A percentile compares a stretch with the other conserved stretches of the same genome.
Evolutionary conservation across 2,329 filamentous ascomycete genomes (phyloP).

Genomic region (Xylariaceae sp.): DNA sequence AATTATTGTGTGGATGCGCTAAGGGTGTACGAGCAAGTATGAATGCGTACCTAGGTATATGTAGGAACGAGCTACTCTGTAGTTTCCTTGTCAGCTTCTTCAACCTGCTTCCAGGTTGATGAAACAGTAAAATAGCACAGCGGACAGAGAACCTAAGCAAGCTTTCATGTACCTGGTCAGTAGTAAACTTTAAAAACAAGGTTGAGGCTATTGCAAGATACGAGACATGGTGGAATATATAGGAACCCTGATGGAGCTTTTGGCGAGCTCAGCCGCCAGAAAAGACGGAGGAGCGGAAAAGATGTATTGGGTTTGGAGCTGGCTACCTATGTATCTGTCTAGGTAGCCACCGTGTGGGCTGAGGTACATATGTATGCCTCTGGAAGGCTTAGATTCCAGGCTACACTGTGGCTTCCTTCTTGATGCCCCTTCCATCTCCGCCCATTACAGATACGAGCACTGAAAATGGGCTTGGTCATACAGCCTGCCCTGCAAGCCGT

Average conservation of each 20-base stretch:
- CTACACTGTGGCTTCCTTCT: too few species aligned
- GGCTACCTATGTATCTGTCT: too few species aligned
- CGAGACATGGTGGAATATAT: constrained; percentile 24
- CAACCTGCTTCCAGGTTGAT: constrained; percentile 26
- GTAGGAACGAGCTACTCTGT: constrained; percentile 21
- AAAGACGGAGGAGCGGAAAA: constrained; percentile 6
- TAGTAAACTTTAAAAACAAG: constrained; percentile 26
- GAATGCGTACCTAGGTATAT: too few species aligned
- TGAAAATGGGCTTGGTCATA: too few species aligned
- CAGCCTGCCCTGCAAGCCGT: too few species aligned
- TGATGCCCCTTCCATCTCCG: too few species aligned
- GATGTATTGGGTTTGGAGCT: too few species aligned
- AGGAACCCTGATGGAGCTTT: constrained; percentile 10
- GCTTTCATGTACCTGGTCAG: constrained; percentile 22
- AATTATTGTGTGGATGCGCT: constrained; percentile 20
- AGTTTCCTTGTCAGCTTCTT: constrained; percentile 21
- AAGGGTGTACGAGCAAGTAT: constrained; percentile 21
- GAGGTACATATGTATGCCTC: too few species aligned
- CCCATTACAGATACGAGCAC: too few species aligned
- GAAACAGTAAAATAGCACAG: constrained; percentile 28
- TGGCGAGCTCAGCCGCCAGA: constrained; percentile 11
- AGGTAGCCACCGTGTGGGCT: too few species aligned
- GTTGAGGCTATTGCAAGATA: constrained; percentile 23
- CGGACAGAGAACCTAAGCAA: constrained; percentile 24
- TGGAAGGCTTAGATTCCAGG: too few species aligned